Evolutionary conservation across 1,284 basidiomycete genomes (phyloP).

Genomic region (Ustilago loliicola): DNA sequence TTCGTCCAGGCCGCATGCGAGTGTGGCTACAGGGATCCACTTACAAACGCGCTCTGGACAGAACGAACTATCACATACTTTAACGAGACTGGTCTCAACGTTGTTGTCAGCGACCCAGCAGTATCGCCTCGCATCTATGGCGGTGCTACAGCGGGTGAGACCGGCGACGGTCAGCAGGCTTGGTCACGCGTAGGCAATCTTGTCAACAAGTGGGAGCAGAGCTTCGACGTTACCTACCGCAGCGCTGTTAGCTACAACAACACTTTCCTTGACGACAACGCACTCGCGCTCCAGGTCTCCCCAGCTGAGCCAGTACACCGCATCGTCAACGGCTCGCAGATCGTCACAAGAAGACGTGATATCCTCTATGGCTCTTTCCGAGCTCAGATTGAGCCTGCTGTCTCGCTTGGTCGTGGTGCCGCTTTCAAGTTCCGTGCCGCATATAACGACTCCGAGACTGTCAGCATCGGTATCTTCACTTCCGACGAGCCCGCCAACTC

Average conservation of each 20-base stretch:
- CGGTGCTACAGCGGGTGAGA: constrained; percentile 39
- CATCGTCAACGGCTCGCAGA: constrained; percentile 59
- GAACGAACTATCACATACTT: constrained; percentile 64
- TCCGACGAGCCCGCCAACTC: constrained; percentile 48
- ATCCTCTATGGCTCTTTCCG: constrained; percentile 65
- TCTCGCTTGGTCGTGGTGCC: constrained; percentile 39
- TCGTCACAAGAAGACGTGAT: constrained; percentile 59
- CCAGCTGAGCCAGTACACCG: constrained; percentile 43
- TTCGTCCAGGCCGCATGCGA: constrained; percentile 47
- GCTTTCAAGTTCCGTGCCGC: constrained; percentile 54
- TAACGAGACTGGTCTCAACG: constrained; percentile 55
- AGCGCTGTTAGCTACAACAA: constrained; percentile 59
- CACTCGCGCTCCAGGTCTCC: constrained; percentile 53
- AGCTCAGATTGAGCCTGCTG: constrained; percentile 50
- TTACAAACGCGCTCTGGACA: constrained; percentile 60
- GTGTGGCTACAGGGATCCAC: constrained; percentile 62
- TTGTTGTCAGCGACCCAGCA: constrained; percentile 50
- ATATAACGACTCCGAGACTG: constrained; percentile 56
- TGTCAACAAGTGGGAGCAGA: constrained; percentile 58
- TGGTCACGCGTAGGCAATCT: constrained; percentile 59
- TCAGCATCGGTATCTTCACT: constrained; percentile 48
- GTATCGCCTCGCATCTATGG: constrained; percentile 54
- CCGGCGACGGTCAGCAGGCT: constrained; percentile 48
- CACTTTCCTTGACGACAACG: constrained; percentile 48
- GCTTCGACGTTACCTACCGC: constrained; percentile 56